Base-by-base conservation (phyloP, 2,329 filamentous ascomycete species). In the Aspergillus pseudotamarii region DNA sequence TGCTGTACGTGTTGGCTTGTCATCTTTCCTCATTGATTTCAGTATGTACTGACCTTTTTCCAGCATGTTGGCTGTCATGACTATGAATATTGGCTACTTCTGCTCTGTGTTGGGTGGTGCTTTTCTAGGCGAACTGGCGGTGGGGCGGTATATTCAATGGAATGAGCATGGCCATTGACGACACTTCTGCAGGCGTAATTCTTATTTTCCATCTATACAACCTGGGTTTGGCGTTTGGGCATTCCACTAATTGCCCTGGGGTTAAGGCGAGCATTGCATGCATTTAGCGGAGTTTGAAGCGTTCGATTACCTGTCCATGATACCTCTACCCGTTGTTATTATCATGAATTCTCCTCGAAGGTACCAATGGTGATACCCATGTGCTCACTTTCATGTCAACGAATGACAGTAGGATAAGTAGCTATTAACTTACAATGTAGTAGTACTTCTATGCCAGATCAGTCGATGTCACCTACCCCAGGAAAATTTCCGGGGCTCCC, bases 21-120 rank as follows among this genome's bases (percentile, higher is more conserved):
- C 19, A n/a, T 32, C 48, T 26, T 51, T 48, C 28, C 45, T 58
- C 48, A 30, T 41, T 41, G 41, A 43, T 58, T 11, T 48, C 19
- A 41, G 38, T 19, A 38, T 32, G 19, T 51, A 21, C 48, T 51
- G 19, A 51, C 34, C 58, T 9, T 10, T 38, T 32, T 19, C 14
- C 70, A 97, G 93, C 64, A 97, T 97, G 93, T 81, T 97, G 80
- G 92, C 91, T 16, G 91, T 96, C 74, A 97, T 95, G 92, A 94
- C 91, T 1, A 88, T 92, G 82, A 95, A 95, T 71, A 86, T 94
- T 19, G 92, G 92, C 14, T 95, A 95, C 75, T 94, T 94, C 76
- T 78, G 93, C 60, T 93, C 91, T 0, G 85, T 94, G n/a, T 83
- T 96, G 12, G 89, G 83, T 5, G 90, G 90, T 16, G 86, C 91